phyloP scores from a whole-genome alignment of 2,329 filamentous ascomycete species.

The Colletotrichum zoysiae region DNA sequence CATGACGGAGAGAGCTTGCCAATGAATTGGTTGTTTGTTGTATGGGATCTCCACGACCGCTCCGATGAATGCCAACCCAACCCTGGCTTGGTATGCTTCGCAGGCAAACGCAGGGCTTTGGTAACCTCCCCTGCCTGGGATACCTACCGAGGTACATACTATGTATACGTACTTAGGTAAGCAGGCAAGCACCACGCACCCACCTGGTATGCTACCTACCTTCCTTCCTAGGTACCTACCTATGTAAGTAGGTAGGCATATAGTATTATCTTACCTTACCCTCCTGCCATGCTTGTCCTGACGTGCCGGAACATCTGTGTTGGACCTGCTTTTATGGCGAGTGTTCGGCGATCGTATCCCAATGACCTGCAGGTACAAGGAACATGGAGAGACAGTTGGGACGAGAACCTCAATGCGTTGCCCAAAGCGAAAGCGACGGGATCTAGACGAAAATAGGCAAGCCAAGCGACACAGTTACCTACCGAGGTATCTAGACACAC shows the following conservation, averaged over 20 bases:
- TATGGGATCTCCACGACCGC: not conserved
- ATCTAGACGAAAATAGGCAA: not conserved
- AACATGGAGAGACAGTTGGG: not conserved
- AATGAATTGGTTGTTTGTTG: not conserved
- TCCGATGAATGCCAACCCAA: not conserved
- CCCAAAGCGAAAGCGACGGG: constrained; percentile 5
- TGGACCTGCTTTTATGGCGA: constrained; percentile 5
- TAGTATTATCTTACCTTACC: not conserved
- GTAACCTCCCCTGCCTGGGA: not conserved
- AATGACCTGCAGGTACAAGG: constrained; percentile 1
- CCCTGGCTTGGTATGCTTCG: not conserved
- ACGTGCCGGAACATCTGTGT: not conserved
- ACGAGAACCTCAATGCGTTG: not conserved
- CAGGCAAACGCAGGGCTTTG: constrained; percentile 17
- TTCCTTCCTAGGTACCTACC: too few relatives aligned
- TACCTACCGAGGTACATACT: not conserved
- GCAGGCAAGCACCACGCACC: not conserved
- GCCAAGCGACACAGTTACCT: not conserved
- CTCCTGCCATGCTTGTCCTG: not conserved
- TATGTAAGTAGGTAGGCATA: too few relatives aligned
- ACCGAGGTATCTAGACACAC: not conserved
- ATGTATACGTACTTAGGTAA: not conserved
- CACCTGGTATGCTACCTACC: constrained; percentile 31
- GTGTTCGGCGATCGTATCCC: constrained; percentile 9
- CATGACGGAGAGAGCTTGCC: not conserved